Evolutionary conservation across 495 filamentous ascomycete genomes (phyloP).

Genomic region (Xylaria nigripes): DNA sequence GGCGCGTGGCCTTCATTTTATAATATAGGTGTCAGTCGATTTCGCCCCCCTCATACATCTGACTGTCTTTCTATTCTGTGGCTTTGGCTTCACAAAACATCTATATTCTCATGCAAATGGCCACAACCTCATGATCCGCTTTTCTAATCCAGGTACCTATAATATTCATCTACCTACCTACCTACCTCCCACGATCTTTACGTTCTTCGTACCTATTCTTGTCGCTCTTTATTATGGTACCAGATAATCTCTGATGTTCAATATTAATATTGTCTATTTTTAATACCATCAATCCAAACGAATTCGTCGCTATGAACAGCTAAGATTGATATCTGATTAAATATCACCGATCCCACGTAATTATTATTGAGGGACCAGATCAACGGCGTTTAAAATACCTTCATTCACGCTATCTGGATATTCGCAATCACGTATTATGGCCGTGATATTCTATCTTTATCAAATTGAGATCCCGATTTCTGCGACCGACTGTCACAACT

Average conservation of each 20-base stretch:
- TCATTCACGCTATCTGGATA: not conserved
- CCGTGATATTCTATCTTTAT: constrained; percentile 13
- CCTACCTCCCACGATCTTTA: constrained; percentile 12
- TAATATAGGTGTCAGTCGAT: constrained; percentile 10
- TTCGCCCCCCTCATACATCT: constrained; percentile 18
- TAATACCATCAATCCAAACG: constrained; percentile 20
- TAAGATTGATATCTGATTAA: constrained; percentile 12
- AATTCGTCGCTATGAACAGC: constrained; percentile 19
- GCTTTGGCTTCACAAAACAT: constrained; percentile 14
- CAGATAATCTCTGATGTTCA: constrained; percentile 9
- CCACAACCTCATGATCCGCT: constrained; percentile 13
- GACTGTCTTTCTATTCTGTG: constrained; percentile 17
- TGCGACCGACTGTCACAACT: constrained; percentile 6
- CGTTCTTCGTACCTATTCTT: constrained; percentile 15
- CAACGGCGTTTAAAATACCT: not conserved
- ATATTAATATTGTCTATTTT: constrained; percentile 9
- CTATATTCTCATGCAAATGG: constrained; percentile 19
- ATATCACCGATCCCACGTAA: constrained; percentile 15
- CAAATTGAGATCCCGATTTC: constrained; percentile 4
- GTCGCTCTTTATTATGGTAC: not conserved
- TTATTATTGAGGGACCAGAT: constrained; percentile 1
- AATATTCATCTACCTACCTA: constrained; percentile 19
- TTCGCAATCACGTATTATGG: constrained; percentile 16
- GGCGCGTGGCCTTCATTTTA: constrained; percentile 23
- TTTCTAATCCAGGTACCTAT: constrained; percentile 12